Base-by-base conservation (phyloP, 1,139 yeast genomes). In the Diutina mesorugosa region DNA sequence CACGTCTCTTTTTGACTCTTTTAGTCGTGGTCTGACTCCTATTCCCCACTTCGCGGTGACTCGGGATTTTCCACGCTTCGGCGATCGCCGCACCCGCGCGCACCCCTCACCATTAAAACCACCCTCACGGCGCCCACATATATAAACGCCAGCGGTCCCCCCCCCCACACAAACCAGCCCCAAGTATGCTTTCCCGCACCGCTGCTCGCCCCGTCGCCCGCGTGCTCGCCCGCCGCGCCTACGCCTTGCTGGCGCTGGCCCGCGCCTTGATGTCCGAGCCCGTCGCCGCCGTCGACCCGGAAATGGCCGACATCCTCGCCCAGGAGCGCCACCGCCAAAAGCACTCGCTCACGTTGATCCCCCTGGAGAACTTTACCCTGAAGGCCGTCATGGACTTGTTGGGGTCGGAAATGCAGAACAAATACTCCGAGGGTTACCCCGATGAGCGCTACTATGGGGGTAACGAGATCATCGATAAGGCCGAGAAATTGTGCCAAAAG, bases 361-460 rank as follows among this genome's bases (percentile, higher is more conserved):
- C 99, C 45, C 88, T 96, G 57, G 99, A 93, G 76, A 93, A 93
- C 74, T 93, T 91, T 81, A 93, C 99, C 62, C 88, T 98, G 63
- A 88, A 90, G 63, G 87, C 98, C 47, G 99, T 93, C 52, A 89
- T 91, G 73, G 98, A 93, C 72, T 95, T 96, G 57, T 82, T 93
- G 70, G 98, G 98, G 69, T 88, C 97, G 59, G 97, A 96, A 68
- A 90, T 93, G 96, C 88, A 90, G 71, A 87, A 87, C 80, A 87
- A 87, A 72, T 87, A 87, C 73, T 84, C 90, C 56, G 95, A 87
- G 71, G 95, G 95, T 65, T 86, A 86, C 74, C 95, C 95, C 59
- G 93, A 93, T 66, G 91, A 90, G 59, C 81, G 93, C 75, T 87
- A 87, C 76, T 87, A 87, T 70, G 93, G 95, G 73, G 93, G 93